Percentiles rank a stretch among this genome's conserved stretches.
phyloP scores from a whole-genome alignment of 805 yeast genomes.

The Wickerhamiella occidentalis region DNA sequence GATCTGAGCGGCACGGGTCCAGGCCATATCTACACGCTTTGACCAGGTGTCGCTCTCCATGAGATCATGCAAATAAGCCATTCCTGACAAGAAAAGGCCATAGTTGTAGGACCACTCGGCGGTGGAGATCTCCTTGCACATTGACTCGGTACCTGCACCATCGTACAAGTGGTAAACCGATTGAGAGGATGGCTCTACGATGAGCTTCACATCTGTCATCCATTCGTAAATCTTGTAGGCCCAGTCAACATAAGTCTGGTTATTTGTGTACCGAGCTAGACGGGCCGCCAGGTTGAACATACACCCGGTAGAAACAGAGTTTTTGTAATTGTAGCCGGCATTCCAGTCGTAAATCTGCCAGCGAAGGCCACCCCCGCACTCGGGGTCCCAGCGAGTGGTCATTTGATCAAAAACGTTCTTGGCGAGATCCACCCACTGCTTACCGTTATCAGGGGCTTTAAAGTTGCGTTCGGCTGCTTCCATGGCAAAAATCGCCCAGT shows the following conservation, averaged over 20 bases:
- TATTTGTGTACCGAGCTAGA: constrained; percentile 63
- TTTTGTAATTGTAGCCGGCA: constrained; percentile 75
- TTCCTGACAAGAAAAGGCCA: constrained; percentile 55
- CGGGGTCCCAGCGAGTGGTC: constrained; percentile 58
- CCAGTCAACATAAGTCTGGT: constrained; percentile 56
- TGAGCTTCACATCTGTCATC: constrained; percentile 40
- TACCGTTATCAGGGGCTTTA: constrained; percentile 44
- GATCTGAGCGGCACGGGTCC: constrained; percentile 32
- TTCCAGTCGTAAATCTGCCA: constrained; percentile 91
- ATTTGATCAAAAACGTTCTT: constrained; percentile 77
- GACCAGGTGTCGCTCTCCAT: constrained; percentile 33
- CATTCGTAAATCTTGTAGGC: constrained; percentile 64
- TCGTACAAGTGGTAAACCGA: constrained; percentile 43
- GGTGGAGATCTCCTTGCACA: constrained; percentile 39
- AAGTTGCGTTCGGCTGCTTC: constrained; percentile 70
- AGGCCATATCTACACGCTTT: constrained; percentile 37
- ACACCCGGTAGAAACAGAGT: constrained; percentile 70
- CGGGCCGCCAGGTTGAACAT: constrained; percentile 73
- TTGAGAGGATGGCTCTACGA: constrained; percentile 24
- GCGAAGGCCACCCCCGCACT: constrained; percentile 61
- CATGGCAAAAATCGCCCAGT: constrained; percentile 77
- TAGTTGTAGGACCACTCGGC: constrained; percentile 66
- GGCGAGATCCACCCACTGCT: constrained; percentile 57
- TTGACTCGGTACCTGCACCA: constrained; percentile 43
- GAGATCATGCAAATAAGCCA: constrained; percentile 19